phyloP scores from a whole-genome alignment of 495 filamentous ascomycete species.

The Hypoxylon trugodes region DNA sequence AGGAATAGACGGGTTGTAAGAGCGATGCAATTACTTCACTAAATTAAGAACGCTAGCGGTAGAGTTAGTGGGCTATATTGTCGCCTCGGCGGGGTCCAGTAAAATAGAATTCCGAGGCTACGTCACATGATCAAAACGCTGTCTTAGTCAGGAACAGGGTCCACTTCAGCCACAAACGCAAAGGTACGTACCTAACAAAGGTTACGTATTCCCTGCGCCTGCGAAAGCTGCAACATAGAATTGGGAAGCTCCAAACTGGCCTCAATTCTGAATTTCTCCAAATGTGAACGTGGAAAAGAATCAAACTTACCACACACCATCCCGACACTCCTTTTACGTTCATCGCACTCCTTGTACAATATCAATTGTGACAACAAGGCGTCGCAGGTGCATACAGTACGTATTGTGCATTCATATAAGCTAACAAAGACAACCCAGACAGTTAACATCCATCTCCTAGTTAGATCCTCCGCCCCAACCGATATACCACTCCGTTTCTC shows the following conservation, averaged over 20 bases:
- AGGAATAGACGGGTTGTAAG: constrained; percentile 8
- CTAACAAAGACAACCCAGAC: constrained; percentile 4
- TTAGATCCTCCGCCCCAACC: constrained; percentile 7
- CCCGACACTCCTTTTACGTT: constrained; percentile 9
- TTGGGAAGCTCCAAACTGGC: constrained; percentile 42
- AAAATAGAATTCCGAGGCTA: constrained; percentile 3
- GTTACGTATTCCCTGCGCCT: not conserved
- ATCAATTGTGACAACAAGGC: not conserved
- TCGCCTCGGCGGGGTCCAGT: constrained; percentile 29
- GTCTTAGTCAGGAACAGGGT: not conserved
- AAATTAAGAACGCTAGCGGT: constrained; percentile 6
- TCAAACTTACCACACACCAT: not conserved
- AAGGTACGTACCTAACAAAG: not conserved
- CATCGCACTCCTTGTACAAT: not conserved
- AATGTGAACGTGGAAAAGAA: constrained; percentile 15
- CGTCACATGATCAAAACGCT: constrained; percentile 18
- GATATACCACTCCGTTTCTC: not conserved
- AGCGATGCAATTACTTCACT: constrained; percentile 18
- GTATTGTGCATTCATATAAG: not conserved
- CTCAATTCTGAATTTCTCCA: constrained; percentile 39
- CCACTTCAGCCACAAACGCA: constrained; percentile 15
- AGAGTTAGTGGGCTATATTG: constrained; percentile 33
- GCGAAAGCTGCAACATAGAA: not conserved
- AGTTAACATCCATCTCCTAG: constrained; percentile 20
- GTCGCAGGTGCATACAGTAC: constrained; percentile 13